Evolutionary conservation across 2,329 filamentous ascomycete genomes (phyloP), one percentile per base, ranked within the genome.

Genomic region (Cadophora sp.): DNA sequence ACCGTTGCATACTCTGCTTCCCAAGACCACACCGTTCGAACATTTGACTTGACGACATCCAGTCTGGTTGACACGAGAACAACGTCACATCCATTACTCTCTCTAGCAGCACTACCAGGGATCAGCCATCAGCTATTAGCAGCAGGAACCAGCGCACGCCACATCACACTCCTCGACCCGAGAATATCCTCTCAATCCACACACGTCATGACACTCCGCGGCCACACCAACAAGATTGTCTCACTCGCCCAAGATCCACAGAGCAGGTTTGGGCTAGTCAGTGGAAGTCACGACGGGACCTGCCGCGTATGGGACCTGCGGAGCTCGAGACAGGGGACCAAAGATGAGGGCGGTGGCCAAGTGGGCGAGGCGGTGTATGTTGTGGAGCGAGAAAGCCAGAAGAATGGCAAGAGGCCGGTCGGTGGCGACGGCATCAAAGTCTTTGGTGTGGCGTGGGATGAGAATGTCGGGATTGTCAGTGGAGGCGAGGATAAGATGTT

Each of bases 251-350:
- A 82, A 11, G 83, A 82, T 48, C 89, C 86, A 71, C 65, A 77
- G 69, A 94, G 91, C 76, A 88, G 90, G 70, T 93, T 94, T 81
- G 89, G 91, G n/a, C 85, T 99, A 9, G 92, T 95, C 0, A 96
- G 92, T 37, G 95, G 89, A n/a, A 92, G 91, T 56, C 92, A 97
- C 79, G 96, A 99, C 79, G 94, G 95, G 40, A 97, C 93, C 1
- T 96, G 93, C 76, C 88, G 94, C 62, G 89, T 99, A 60, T 99
- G 96, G 96, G 96, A 99, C 83, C 85, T 98, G 72, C 86, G 96
- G 65, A 91, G 88, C 75, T 88, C 87, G 64, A 84, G 89, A 78
- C 85, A 82, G 22, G 86, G 83, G 9, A 84, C 84, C 2, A 83
- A 87, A 74, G 81, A 89, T 77, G 86, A 90, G 78, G 83, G 89